A percentile compares a stretch with the other conserved stretches of the same genome.
Conservation (phyloP, 169 alveolate genomes). For the Plasmodium gonderi region DNA sequence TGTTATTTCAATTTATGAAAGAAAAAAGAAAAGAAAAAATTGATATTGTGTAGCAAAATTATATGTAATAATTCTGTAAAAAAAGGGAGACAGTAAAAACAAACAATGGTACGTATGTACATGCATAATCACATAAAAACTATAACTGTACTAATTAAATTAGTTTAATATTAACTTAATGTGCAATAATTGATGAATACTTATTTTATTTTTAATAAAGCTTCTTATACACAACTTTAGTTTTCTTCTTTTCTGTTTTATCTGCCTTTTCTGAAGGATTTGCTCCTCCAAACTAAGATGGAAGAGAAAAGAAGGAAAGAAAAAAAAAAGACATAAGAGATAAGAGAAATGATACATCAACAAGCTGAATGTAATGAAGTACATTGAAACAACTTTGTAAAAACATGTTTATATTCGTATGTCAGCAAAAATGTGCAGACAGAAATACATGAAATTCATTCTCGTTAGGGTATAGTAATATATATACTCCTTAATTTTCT, state of each 20-base stretch:
- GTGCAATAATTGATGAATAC: neutral
- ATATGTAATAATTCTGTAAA: neutral
- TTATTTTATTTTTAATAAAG: conserved; percentile 29
- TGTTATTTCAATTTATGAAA: neutral
- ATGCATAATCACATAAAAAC: neutral
- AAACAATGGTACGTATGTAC: neutral
- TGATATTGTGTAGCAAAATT: neutral
- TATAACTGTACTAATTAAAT: neutral
- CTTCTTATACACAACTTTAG: conserved; percentile 56
- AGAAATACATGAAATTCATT: neutral
- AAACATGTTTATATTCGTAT: neutral
- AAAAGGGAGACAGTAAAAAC: neutral
- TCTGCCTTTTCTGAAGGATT: conserved; percentile 18
- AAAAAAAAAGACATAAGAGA: neutral
- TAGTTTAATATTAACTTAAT: neutral
- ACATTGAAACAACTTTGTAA: too few species aligned
- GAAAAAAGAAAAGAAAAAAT: neutral
- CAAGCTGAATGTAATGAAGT: too few species aligned
- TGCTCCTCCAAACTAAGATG: conserved; percentile 8
- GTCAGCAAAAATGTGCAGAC: neutral
- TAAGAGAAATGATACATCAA: too few species aligned
- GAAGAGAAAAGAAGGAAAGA: neutral
- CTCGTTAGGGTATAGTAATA: neutral
- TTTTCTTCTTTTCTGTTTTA: conserved; percentile 47
- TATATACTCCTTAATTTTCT: neutral